phyloP scores from a whole-genome alignment of 75 land plant species.

The Picea glauca region DNA sequence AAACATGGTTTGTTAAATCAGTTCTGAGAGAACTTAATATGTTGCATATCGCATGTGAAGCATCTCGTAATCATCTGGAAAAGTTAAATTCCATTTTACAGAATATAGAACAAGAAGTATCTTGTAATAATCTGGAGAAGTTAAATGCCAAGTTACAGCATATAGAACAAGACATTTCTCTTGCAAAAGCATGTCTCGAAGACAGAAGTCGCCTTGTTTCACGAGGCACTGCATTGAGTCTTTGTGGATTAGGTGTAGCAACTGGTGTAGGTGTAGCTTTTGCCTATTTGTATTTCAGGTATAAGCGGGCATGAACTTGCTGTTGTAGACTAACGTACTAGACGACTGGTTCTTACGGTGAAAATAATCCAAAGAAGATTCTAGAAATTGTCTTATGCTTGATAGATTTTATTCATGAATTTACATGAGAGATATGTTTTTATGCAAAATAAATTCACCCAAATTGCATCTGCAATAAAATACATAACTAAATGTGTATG shows the following conservation, averaged over 20 bases:
- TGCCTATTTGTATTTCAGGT: conserved; percentile 3
- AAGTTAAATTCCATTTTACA: conserved; percentile 19
- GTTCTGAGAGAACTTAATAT: conserved; percentile 22
- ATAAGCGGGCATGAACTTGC: not conserved
- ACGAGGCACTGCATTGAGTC: conserved; percentile 11
- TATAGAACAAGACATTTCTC: conserved; percentile 20
- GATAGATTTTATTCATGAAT: too few species aligned
- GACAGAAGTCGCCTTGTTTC: not conserved
- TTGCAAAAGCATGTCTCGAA: not conserved
- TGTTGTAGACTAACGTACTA: not conserved
- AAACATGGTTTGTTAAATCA: conserved; percentile 19
- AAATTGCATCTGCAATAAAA: too few species aligned
- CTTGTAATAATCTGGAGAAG: conserved; percentile 18
- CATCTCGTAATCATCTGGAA: conserved; percentile 18
- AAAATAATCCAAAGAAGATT: too few species aligned
- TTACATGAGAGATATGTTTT: too few species aligned
- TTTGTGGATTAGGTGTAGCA: conserved; percentile 19
- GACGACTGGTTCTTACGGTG: too few species aligned
- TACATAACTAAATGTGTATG: too few species aligned
- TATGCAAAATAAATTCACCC: too few species aligned
- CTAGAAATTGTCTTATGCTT: too few species aligned
- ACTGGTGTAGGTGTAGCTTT: conserved; percentile 12
- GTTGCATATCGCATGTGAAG: conserved; percentile 19
- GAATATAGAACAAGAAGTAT: conserved; percentile 17
- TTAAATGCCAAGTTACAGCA: conserved; percentile 16